phyloP scores from a whole-genome alignment of 2,329 filamentous ascomycete genomes.

The Onygenales sp. region DNA sequence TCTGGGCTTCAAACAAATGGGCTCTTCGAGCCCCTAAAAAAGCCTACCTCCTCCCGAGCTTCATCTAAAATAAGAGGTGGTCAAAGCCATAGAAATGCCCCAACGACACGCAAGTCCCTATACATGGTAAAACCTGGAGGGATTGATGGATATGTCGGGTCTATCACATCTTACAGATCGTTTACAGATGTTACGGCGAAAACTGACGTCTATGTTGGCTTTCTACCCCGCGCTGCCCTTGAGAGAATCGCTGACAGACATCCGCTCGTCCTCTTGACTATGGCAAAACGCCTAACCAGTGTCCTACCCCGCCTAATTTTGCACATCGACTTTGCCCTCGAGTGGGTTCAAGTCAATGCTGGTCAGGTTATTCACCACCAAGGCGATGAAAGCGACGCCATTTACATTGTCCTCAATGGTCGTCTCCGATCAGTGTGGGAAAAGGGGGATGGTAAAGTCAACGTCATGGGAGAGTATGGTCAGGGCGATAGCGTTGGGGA shows the following conservation, averaged over 20 bases:
- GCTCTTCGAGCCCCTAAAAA: conserved; percentile 36
- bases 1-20: conserved; percentile 24
- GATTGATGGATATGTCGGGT: conserved; percentile 87
- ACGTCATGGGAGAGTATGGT: conserved; percentile 82
- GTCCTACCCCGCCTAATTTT: conserved; percentile 81
- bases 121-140: conserved; percentile 92
- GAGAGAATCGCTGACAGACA: conserved; percentile 90
- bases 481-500: conserved; percentile 98
- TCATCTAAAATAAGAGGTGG: conserved; percentile 16
- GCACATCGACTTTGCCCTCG: conserved; percentile 95
- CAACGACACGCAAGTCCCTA: conserved; percentile 56
- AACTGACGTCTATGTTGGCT: conserved; percentile 96
- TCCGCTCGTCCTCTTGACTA: conserved; percentile 83
- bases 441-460: conserved; percentile 68
- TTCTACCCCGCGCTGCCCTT: conserved; percentile 72
- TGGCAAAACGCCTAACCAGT: conserved; percentile 89
- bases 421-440: conserved; percentile 79
- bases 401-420: conserved; percentile 94
- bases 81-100: conserved; percentile 25
- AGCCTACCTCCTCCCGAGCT: conserved; percentile 34
- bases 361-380: conserved; percentile 92
- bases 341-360: conserved; percentile 95
- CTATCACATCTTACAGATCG: conserved; percentile 87
- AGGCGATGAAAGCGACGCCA: conserved; percentile 91
- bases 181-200: conserved; percentile 96